Evolutionary conservation across 2,329 filamentous ascomycete genomes (phyloP).

Genomic region (Paraphaeosphaeria sporulosa): DNA sequence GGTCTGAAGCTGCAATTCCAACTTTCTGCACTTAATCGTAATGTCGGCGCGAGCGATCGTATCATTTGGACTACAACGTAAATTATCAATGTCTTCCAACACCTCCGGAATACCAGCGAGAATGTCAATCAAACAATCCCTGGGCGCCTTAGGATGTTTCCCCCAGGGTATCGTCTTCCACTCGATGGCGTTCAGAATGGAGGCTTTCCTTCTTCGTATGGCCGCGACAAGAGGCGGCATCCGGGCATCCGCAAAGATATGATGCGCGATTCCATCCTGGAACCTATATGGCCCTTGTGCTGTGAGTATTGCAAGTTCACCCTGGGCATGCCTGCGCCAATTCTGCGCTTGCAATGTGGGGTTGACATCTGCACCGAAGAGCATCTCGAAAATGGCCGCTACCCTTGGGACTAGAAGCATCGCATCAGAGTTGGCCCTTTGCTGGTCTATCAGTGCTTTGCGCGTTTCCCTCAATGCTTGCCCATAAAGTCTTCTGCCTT

Average conservation of each 20-base stretch:
- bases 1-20: constrained; percentile 25
- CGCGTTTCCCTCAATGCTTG: constrained; percentile 33
- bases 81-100: constrained; percentile 38
- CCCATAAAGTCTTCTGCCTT: constrained; percentile 36
- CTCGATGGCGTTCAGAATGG: constrained; percentile 36
- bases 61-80: constrained; percentile 15
- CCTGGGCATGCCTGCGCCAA: constrained; percentile 38
- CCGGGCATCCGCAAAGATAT: constrained; percentile 35
- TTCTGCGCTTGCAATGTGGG: too few species aligned
- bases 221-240: constrained; percentile 25
- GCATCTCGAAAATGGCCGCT: constrained; percentile 35
- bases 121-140: constrained; percentile 46
- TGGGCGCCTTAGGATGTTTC: constrained; percentile 38
- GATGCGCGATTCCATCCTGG: constrained; percentile 23
- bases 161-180: constrained; percentile 50
- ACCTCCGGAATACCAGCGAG: constrained; percentile 41
- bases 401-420: constrained; percentile 35
- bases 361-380: too few species aligned
- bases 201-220: constrained; percentile 47
- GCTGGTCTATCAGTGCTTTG: constrained; percentile 26
- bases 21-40: constrained; percentile 26
- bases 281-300: constrained; percentile 28
- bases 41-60: constrained; percentile 15
- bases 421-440: constrained; percentile 28
- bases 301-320: constrained; percentile 34